Conservation (phyloP, 305 asterid species). For the Fraxinus albicans region DNA sequence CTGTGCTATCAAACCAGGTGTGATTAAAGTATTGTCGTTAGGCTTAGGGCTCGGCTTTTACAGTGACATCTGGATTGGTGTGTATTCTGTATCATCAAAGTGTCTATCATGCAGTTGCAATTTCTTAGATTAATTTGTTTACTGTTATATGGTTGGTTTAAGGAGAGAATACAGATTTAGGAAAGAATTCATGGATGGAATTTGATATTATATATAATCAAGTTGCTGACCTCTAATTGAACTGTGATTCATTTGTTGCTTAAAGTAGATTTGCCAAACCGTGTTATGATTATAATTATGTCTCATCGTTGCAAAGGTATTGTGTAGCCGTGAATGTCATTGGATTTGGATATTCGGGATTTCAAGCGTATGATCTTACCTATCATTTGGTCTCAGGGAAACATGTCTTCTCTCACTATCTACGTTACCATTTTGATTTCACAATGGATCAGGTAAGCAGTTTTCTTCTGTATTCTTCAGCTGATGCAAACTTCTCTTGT, state of each 20-base stretch:
- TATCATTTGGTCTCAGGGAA: slow-evolving; percentile 56
- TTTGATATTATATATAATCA: not conserved
- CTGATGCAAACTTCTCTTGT: not conserved
- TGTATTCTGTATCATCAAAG: not conserved
- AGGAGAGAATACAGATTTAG: not conserved
- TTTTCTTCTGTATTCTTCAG: not conserved
- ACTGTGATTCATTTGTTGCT: not conserved
- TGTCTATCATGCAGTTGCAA: not conserved
- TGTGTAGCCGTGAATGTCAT: slow-evolving; percentile 67
- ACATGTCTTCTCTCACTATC: slow-evolving; percentile 42
- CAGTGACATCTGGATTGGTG: not conserved
- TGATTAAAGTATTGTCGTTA: not conserved
- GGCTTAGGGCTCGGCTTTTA: not conserved
- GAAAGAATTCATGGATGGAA: not conserved
- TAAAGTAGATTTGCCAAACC: not conserved
- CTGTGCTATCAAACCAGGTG: not conserved
- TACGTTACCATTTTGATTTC: slow-evolving; percentile 60
- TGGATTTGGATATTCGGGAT: slow-evolving; percentile 72
- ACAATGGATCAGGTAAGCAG: slow-evolving; percentile 79
- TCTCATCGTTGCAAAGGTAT: slow-evolving; percentile 40
- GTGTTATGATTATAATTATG: not conserved
- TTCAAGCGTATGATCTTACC: slow-evolving; percentile 62
- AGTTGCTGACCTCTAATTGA: not conserved
- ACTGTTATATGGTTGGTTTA: not conserved
- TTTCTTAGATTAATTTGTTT: not conserved